Evolutionary conservation across 805 yeast species (phyloP), one percentile per base, ranked within the genome.

Genomic region (Starmerella powellii): DNA sequence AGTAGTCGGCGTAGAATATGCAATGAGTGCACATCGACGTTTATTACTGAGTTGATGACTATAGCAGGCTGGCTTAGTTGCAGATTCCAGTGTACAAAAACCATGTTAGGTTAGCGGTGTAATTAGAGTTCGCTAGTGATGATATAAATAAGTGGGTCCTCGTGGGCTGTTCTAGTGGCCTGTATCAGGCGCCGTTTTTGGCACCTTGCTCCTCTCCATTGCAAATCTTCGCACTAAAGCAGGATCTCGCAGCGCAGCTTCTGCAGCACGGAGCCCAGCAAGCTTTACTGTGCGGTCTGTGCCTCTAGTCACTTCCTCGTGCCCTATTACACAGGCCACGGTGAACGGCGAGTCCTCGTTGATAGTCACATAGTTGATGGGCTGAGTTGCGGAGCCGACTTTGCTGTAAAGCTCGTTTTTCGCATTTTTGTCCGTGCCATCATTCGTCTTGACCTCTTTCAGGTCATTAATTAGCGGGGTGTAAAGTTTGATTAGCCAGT

Each of bases 261-360:
- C 79, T 0, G 98, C 98, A 0, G 96, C 95, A 42, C 79, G 66
- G 18, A 74, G 60, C 0, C 95, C 91, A 0, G 96, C 97, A 23
- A 75, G 78, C 57, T 80, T 82, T 3, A 68, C 64, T 47, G 74
- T 78, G 19, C 71, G 67, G 2, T 83, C 97, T 6, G 61, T 63
- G 4, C 95, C 97, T 3, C 59, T 61, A 0, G 94, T 95, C 19
- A 88, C 54, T 1, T 67, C 64, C 17, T 78, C 85, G 42, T 70
- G 74, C 2, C 71, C 76, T 58, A 85, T 73, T 31, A 64, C 55
- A 52, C 94, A 80, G 31, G 74, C 71, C 6, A 87, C 91, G 2
- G 68, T 61, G 48, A 71, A 80, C 1, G 74, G 74, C 38, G 71
- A 67, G 3, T 20, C 21, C 2, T 41, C 32, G 3, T 74, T 73